phyloP scores from a whole-genome alignment of 208 protist genomes.

The Trypanosoma conorhini region DNA sequence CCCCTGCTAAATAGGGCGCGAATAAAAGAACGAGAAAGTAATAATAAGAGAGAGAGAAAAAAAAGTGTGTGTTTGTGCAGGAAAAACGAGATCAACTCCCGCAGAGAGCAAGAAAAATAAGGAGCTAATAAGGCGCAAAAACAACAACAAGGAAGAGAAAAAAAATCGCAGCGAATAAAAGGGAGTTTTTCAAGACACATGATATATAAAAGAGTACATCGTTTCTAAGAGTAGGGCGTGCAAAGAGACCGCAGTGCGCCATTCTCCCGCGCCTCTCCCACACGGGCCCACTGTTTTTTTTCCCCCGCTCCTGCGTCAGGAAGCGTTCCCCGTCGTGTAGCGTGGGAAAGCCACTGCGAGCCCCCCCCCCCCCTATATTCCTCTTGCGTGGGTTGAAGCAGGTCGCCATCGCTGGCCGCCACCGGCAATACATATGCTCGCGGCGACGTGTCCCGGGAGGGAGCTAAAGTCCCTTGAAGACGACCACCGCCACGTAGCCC shows the following conservation, averaged over 20 bases:
- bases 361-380: not conserved
- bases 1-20: not conserved
- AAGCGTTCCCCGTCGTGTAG: not conserved
- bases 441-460: not conserved
- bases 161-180: not conserved
- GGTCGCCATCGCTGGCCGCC: not conserved
- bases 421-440: not conserved
- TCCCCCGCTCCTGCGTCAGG: not conserved
- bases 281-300: not conserved
- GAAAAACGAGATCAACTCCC: not conserved
- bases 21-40: constrained; percentile 3
- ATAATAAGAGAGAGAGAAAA: constrained; percentile 1
- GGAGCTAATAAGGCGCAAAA: too few relatives aligned
- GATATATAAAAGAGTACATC: not conserved
- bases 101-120: not conserved
- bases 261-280: not conserved
- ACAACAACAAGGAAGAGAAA: not conserved
- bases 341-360: not conserved
- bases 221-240: not conserved
- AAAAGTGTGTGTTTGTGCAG: not conserved
- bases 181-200: not conserved
- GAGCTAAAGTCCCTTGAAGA: constrained; percentile 92
- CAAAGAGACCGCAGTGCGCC: not conserved
- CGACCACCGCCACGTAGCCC: constrained; percentile 90
- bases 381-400: not conserved